These are phyloP conservation scores for Xeromyces bisporus DNA, from an alignment of 495 filamentous ascomycete genomes.

Conservation along the genomic window DNA sequence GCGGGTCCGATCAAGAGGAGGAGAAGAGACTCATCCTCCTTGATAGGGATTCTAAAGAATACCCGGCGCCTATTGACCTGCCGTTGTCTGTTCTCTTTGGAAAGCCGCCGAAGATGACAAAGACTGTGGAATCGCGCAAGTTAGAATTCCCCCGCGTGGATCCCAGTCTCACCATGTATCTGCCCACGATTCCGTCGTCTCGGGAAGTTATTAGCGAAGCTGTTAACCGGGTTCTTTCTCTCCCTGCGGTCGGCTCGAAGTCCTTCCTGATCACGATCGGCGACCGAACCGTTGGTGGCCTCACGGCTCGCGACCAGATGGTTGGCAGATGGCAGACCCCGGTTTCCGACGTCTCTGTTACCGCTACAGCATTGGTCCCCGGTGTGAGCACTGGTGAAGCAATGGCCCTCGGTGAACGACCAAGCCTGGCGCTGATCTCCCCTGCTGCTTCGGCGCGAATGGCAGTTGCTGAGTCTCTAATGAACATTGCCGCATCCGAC, in stretches of 20 bases:
- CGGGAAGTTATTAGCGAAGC: slow-evolving; percentile 53
- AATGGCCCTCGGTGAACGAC: slow-evolving; percentile 95
- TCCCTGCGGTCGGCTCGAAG: slow-evolving; percentile 87
- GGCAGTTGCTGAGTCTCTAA: slow-evolving; percentile 85
- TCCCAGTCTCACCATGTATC: slow-evolving; percentile 41
- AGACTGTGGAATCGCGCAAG: slow-evolving; percentile 59
- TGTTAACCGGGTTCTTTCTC: slow-evolving; percentile 57
- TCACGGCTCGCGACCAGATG: slow-evolving; percentile 85
- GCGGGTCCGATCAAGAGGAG: slow-evolving; percentile 47
- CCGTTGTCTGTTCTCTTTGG: slow-evolving; percentile 88
- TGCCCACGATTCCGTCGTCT: slow-evolving; percentile 42
- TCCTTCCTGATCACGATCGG: slow-evolving; percentile 95
- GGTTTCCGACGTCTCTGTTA: slow-evolving; percentile 85
- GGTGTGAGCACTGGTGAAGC: slow-evolving; percentile 73
- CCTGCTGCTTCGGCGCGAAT: slow-evolving; percentile 87
- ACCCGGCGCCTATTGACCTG: slow-evolving; percentile 69
- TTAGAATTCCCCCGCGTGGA: slow-evolving; percentile 57
- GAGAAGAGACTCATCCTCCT: slow-evolving; percentile 59
- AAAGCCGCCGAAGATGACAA: slow-evolving; percentile 69
- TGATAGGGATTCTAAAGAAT: slow-evolving; percentile 63
- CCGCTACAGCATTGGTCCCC: slow-evolving; percentile 56
- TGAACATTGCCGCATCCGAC: slow-evolving; percentile 83
- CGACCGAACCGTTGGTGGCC: slow-evolving; percentile 78
- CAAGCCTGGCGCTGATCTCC: slow-evolving; percentile 76
- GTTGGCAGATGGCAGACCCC: slow-evolving; percentile 95